Evolutionary conservation across 306 rosid species (phyloP), one percentile per base, ranked within the genome.

Genomic region (Vigna radiata): DNA sequence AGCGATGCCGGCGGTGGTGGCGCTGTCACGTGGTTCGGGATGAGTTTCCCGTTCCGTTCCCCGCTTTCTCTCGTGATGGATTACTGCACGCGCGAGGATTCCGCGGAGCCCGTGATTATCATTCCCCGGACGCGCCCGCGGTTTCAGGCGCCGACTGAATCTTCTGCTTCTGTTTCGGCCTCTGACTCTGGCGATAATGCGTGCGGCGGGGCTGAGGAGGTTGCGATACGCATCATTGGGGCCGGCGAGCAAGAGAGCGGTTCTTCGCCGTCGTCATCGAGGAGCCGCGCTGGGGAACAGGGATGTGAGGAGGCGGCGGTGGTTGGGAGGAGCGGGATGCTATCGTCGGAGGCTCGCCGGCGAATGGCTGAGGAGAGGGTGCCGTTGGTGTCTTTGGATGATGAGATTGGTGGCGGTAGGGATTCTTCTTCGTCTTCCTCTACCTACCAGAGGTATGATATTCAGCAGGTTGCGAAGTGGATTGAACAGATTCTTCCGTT

Each of bases 401-500:
- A 71, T 61, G 83, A 36, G 15, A 48, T 59, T 49, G 77, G 67
- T 39, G 55, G 44, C 5, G 67, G 6, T 7, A 17, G 78, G 59
- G 78, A 52, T 62, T 25, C 63, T 49, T 71, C 56, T 1, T 79
- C 78, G 16, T 70, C 55, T 23, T 63, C 69, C 8, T 63, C 63
- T 19, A 25, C 23, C 3, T 29, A 71, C n/a, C 52, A 52, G 77
- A 83, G 91, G 81, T 78, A 88, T 49, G 95, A 95, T 80, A 75
- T 90, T 81, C 98, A 90, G 79, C 92, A 81, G 80, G 70, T 88
- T 64, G 97, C 92, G 0, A 87, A 87, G 75, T 88, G 96, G 88
- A 77, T 88, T 76, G 97, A 95, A 82, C 94, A 90, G 80, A 75
- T 95, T 83, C 96, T 95, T 63, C 99, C 97, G 18, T 95, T 90